Base-by-base conservation (phyloP, 2,329 filamentous ascomycete species). In the Lojkania enalia region DNA sequence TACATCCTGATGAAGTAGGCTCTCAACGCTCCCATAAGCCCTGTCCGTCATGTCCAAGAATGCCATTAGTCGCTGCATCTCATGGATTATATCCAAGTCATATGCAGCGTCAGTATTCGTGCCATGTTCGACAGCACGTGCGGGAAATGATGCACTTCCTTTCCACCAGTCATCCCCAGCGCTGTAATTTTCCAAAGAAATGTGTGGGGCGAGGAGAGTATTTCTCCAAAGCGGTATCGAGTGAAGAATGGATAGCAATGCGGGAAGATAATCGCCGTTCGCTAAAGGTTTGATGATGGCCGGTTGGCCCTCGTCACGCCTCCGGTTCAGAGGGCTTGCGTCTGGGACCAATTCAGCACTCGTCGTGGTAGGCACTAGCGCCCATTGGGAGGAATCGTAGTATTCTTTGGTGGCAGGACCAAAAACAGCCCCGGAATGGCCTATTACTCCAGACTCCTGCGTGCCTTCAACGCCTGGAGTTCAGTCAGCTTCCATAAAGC, bases 141-240 rank as follows among this genome's bases (percentile, higher is more conserved):
- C 72, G 12, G 75, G 63, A 20, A 74, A 67, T 19, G 81, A 77
- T 0, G 74, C 61, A 20, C 73, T 74, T 15, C 83, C 83, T 54
- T 77, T 79, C 82, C 83, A 86, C 83, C 83, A 86, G 9, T 82
- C 77, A 1, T 71, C 54, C 46, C 83, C 76, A 41, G 76, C 63
- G 32, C 79, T 80, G 54, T 85, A 85, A 45, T 78, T 71, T 2
- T 66, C 58, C 18, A 75, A 63, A 4, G 71, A 55, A 19, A 74
- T 65, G 5, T 69, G 67, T n/a, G 76, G 71, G 30, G 75, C 61
- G 11, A 85, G 63, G 7, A 85, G 70, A 6, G 78, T 77, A 57
- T 84, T 80, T 44, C 81, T 74, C 15, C 77, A 78, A 20, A 79
- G 66, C 3, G 82, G 81, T 43, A 85, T 83, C 15, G 77, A 74